These are phyloP conservation scores for Curvularia lunata DNA, from an alignment of 2,329 filamentous ascomycete species.

Conservation along the genomic window DNA sequence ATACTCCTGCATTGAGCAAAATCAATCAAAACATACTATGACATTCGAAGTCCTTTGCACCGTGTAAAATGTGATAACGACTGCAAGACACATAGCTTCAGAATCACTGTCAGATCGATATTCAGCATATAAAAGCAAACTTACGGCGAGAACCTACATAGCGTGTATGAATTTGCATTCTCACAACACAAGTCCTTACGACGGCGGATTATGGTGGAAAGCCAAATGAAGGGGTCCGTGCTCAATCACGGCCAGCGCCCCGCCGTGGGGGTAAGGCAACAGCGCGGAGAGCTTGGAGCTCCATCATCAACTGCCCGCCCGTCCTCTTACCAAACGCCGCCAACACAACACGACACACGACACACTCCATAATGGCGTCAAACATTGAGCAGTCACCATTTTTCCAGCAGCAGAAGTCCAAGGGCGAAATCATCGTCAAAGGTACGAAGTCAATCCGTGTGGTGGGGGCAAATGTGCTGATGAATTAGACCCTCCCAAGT, in stretches of 20 bases:
- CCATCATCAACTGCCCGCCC: constrained; percentile 5
- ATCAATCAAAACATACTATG: not conserved
- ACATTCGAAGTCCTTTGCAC: not conserved
- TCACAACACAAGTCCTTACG: not conserved
- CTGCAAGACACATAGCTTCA: not conserved
- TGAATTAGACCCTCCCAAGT: constrained; percentile 74
- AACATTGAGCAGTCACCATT: constrained; percentile 46
- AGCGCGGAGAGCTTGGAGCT: constrained; percentile 24
- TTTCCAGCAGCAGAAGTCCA: constrained; percentile 40
- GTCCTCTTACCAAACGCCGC: constrained; percentile 18
- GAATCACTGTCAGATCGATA: not conserved
- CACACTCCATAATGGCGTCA: constrained; percentile 37
- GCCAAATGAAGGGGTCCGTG: constrained; percentile 8
- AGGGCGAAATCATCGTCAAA: constrained; percentile 41
- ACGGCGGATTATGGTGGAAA: constrained; percentile 2
- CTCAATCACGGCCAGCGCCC: constrained; percentile 19
- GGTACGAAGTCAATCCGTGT: constrained; percentile 26
- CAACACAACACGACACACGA: constrained; percentile 18
- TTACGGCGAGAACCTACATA: not conserved
- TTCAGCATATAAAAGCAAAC: not conserved
- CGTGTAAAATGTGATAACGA: not conserved
- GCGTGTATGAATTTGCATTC: not conserved
- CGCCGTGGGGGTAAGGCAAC: constrained; percentile 30
- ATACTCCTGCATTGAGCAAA: not conserved
- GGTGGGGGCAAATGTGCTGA: constrained; percentile 17